Conservation (phyloP, 176 grass and related monocot genomes). For the Juncus inflexus region DNA sequence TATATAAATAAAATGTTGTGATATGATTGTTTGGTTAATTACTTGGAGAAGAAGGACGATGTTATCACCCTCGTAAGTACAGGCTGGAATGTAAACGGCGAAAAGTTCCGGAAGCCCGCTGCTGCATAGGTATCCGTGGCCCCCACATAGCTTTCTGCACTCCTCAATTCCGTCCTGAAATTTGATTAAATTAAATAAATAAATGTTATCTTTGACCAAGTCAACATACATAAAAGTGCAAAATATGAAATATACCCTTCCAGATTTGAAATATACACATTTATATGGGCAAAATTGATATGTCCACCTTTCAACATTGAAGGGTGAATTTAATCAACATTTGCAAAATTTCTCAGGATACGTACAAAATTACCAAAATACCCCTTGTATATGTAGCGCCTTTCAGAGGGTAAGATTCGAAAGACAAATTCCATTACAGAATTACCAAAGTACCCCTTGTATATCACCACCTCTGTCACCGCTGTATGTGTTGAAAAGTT, state of each 20-base stretch:
- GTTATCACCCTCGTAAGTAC: slow-evolving; percentile 99
- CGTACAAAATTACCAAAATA: too few species aligned
- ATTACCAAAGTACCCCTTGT: too few species aligned
- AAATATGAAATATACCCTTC: too few species aligned
- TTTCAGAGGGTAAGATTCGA: not conserved
- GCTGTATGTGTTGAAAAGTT: too few species aligned
- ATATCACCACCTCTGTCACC: too few species aligned
- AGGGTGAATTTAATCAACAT: too few species aligned
- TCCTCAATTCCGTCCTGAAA: slow-evolving; percentile 92
- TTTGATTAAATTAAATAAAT: not conserved
- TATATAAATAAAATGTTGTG: not conserved
- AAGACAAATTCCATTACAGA: not conserved
- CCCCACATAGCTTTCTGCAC: slow-evolving; percentile 91
- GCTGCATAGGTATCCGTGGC: slow-evolving; percentile 95
- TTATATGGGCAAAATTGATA: too few species aligned
- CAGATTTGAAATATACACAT: too few species aligned
- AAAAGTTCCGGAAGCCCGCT: slow-evolving; percentile 96
- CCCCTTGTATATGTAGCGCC: too few species aligned
- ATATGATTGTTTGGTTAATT: not conserved
- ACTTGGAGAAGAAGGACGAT: slow-evolving; percentile 91
- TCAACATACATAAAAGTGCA: too few species aligned
- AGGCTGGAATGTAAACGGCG: slow-evolving; percentile 96
- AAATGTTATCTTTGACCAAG: not conserved
- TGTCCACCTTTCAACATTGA: too few species aligned
- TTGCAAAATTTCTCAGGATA: too few species aligned